Conservation (phyloP, 345 rosid genomes). For the Populus ilicifolia region DNA sequence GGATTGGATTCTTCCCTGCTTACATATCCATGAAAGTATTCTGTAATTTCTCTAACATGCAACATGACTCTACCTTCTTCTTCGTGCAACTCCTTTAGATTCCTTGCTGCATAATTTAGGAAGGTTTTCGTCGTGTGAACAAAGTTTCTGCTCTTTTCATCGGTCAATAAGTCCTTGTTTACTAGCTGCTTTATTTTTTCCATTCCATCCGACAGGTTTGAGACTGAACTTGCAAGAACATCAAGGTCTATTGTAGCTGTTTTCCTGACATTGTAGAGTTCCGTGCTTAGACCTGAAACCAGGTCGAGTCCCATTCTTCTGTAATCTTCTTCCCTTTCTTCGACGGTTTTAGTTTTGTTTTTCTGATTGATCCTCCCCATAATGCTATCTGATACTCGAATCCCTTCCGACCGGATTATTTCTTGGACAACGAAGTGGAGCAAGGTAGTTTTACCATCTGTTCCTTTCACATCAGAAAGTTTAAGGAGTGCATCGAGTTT, state of each 20-base stretch:
- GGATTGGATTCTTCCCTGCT: constrained; percentile 87
- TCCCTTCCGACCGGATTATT: constrained; percentile 82
- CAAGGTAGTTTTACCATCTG: constrained; percentile 79
- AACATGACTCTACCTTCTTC: constrained; percentile 68
- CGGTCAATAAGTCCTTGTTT: constrained; percentile 31
- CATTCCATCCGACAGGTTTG: constrained; percentile 65
- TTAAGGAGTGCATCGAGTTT: constrained; percentile 90
- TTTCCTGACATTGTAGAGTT: constrained; percentile 84
- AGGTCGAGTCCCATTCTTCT: constrained; percentile 90
- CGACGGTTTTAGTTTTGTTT: constrained; percentile 49
- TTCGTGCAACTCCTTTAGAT: constrained; percentile 55
- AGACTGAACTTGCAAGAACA: constrained; percentile 79
- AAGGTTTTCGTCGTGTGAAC: constrained; percentile 58
- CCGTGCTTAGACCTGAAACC: constrained; percentile 72
- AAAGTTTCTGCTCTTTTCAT: constrained; percentile 49
- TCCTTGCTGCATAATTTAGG: constrained; percentile 51
- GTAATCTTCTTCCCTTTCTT: constrained; percentile 85
- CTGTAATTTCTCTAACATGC: constrained; percentile 71
- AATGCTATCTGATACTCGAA: constrained; percentile 77
- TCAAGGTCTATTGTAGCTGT: constrained; percentile 86
- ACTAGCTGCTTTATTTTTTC: constrained; percentile 47
- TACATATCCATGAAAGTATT: constrained; percentile 89
- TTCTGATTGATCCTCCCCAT: constrained; percentile 79
- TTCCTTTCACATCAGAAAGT: constrained; percentile 89
- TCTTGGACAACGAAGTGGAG: constrained; percentile 96